These are phyloP conservation scores for Yarrowia porcina DNA, from an alignment of 805 yeast genomes.

Conservation along the genomic window DNA sequence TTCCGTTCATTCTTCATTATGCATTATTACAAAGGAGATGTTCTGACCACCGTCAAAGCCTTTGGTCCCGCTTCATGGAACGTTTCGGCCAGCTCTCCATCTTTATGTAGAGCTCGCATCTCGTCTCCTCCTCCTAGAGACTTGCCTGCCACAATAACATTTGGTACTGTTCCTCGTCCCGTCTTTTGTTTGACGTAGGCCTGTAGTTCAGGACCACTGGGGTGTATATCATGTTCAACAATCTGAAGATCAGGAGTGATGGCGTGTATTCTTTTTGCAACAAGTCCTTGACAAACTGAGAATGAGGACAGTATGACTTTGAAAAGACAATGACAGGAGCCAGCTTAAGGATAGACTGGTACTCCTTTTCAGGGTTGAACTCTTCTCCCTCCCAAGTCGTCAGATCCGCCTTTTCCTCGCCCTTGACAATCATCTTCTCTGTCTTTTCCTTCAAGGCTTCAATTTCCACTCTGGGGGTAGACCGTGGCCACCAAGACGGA, in stretches of 20 bases:
- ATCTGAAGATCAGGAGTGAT: slow-evolving; percentile 69
- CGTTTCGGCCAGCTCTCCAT: slow-evolving; percentile 50
- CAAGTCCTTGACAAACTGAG: slow-evolving; percentile 65
- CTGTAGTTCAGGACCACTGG: slow-evolving; percentile 73
- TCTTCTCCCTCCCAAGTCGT: slow-evolving; percentile 34
- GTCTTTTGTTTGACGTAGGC: slow-evolving; percentile 62
- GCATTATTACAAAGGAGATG: slow-evolving; percentile 1
- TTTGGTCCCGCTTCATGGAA: slow-evolving; percentile 40
- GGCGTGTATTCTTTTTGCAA: slow-evolving; percentile 58
- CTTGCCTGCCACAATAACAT: slow-evolving; percentile 67
- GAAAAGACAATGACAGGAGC: slow-evolving; percentile 47
- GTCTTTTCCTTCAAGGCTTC: slow-evolving; percentile 39
- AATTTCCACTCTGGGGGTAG: too few relatives aligned
- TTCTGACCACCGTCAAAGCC: slow-evolving; percentile 12
- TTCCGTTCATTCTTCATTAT: too few relatives aligned
- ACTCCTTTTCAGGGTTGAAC: slow-evolving; percentile 54
- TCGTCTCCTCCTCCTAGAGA: slow-evolving; percentile 92
- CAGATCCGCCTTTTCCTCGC: slow-evolving; percentile 30
- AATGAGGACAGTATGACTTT: slow-evolving; percentile 61
- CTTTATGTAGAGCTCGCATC: slow-evolving; percentile 57
- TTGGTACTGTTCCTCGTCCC: slow-evolving; percentile 88
- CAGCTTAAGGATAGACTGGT: slow-evolving; percentile 49
- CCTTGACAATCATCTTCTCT: slow-evolving; percentile 24
- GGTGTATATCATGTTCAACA: slow-evolving; percentile 83
- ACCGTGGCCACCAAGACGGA: too few relatives aligned